phyloP scores from a whole-genome alignment of 345 rosid species.

The Syzygium aqueum region DNA sequence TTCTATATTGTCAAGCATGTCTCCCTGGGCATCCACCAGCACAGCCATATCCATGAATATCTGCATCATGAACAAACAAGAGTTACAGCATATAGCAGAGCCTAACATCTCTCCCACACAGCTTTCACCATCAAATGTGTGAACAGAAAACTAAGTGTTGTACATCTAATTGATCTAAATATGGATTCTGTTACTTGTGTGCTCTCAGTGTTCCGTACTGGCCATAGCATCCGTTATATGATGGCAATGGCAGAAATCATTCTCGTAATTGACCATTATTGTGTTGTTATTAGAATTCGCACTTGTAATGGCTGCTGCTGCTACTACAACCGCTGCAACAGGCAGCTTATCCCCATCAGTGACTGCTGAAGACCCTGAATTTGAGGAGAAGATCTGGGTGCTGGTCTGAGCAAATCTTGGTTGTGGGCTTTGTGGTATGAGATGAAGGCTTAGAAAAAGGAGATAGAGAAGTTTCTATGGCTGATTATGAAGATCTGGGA shows the following conservation, averaged over 20 bases:
- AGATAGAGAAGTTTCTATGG: neutral
- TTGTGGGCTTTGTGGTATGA: neutral
- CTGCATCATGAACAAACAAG: conserved; percentile 27
- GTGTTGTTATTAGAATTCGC: neutral
- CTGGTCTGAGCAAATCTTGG: neutral
- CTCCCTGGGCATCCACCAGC: conserved; percentile 89
- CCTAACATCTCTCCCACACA: neutral
- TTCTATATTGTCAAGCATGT: conserved; percentile 90
- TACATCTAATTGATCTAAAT: neutral
- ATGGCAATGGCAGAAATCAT: neutral
- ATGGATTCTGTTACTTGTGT: neutral
- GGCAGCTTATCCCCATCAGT: neutral
- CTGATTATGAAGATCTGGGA: neutral
- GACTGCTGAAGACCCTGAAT: neutral
- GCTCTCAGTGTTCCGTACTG: neutral
- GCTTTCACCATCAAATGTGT: neutral
- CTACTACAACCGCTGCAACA: neutral
- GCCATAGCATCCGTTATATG: neutral
- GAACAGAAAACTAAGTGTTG: neutral
- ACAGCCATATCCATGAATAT: conserved; percentile 93
- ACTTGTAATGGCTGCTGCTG: neutral
- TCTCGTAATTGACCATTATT: neutral
- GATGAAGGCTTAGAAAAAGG: neutral
- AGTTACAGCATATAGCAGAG: neutral
- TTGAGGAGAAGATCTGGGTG: neutral